A percentile compares a stretch with the other conserved stretches of the same genome.
phyloP scores from a whole-genome alignment of 108 stramenopile species.

The Skeletonema grethae region DNA sequence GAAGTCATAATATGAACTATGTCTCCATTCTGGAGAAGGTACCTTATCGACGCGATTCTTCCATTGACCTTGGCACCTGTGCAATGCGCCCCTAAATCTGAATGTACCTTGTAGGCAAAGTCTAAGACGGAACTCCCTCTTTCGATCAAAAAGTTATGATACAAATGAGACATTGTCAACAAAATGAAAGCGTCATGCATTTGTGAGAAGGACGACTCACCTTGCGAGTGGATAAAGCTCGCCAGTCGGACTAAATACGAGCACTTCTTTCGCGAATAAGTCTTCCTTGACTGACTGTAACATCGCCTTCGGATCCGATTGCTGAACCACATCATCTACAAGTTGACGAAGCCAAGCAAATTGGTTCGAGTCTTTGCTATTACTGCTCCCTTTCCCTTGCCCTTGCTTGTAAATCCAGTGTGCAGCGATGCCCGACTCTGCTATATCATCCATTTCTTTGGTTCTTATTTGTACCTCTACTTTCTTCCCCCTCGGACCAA shows the following conservation, averaged over 20 bases:
- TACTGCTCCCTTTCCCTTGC: not conserved
- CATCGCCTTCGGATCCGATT: slow-evolving; percentile 27
- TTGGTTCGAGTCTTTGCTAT: slow-evolving; percentile 12
- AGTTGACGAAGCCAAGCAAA: slow-evolving; percentile 35
- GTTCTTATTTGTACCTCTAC: slow-evolving; percentile 57
- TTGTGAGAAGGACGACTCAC: not conserved
- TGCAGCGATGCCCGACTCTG: slow-evolving; percentile 56
- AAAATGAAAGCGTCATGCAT: not conserved
- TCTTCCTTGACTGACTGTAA: slow-evolving; percentile 33
- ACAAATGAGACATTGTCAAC: not conserved
- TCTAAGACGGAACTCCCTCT: slow-evolving; percentile 34
- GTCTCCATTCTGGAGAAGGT: slow-evolving; percentile 31
- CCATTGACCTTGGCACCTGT: slow-evolving; percentile 37
- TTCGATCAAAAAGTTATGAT: not conserved
- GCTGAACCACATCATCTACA: slow-evolving; percentile 16
- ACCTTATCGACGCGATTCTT: slow-evolving; percentile 17
- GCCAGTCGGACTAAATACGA: slow-evolving; percentile 30
- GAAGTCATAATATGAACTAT: slow-evolving; percentile 29
- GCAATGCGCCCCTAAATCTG: slow-evolving; percentile 27
- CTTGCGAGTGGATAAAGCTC: slow-evolving; percentile 27
- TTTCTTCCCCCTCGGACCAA: slow-evolving; percentile 27
- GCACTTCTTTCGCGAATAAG: slow-evolving; percentile 27
- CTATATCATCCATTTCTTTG: slow-evolving; percentile 51
- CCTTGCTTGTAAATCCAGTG: slow-evolving; percentile 52
- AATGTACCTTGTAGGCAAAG: slow-evolving; percentile 37